Percentiles rank a stretch among this genome's conserved stretches.
Conservation (phyloP, 225 moss, liverwort and hornwort species). For the Pleurozium schreberi region DNA sequence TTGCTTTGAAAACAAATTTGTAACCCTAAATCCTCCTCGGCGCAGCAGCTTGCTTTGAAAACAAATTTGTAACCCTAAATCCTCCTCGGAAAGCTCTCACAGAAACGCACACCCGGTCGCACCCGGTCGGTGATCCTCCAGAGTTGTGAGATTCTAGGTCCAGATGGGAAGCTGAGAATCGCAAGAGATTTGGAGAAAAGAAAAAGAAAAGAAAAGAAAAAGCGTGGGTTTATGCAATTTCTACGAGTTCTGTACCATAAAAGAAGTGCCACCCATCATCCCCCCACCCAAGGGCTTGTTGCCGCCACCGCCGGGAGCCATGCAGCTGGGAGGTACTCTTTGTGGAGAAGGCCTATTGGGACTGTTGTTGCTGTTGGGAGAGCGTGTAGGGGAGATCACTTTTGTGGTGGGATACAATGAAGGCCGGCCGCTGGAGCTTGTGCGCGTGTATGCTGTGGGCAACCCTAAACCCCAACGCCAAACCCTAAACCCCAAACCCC, state of each 20-base stretch:
- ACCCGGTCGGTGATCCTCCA: neutral
- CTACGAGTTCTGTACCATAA: constrained; percentile 27
- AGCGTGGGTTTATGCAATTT: neutral
- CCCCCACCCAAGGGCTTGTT: constrained; percentile 5
- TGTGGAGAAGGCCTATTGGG: neutral
- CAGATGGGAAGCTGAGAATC: neutral
- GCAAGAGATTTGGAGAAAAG: neutral
- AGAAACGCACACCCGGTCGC: neutral
- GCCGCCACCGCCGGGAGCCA: constrained; percentile 12
- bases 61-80: too few species aligned
- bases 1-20: neutral
- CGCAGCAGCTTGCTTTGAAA: neutral
- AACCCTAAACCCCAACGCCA: neutral
- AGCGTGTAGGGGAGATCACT: neutral
- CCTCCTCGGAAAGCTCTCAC: neutral
- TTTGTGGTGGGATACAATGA: constrained; percentile 10
- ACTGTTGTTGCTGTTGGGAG: constrained; percentile 1
- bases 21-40: neutral
- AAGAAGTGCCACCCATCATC: constrained; percentile 15
- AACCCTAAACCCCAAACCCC: neutral
- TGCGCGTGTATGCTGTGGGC: neutral
- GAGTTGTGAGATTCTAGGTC: neutral
- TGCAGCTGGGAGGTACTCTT: constrained; percentile 19
- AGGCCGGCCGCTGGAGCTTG: neutral
- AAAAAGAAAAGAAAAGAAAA: too few species aligned